These are phyloP conservation scores for Tetradesmus lagerheimii DNA, from an alignment of 139 green algal genomes.

Conservation along the genomic window DNA sequence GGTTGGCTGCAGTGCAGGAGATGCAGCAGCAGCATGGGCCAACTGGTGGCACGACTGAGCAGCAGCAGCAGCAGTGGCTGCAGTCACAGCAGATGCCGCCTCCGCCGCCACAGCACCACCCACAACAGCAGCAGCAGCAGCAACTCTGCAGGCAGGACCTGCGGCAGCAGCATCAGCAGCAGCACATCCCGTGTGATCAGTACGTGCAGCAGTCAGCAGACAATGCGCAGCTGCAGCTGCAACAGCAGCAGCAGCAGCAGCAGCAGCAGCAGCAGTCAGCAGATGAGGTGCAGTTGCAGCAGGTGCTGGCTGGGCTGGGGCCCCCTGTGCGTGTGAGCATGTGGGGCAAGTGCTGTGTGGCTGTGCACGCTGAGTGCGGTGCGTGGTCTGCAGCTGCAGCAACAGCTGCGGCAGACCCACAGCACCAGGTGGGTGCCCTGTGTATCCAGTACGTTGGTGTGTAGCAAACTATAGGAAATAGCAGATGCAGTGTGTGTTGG, in stretches of 20 bases:
- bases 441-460: not conserved
- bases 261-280: not conserved
- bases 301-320: not conserved
- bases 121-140: not conserved
- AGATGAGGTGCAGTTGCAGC: not conserved
- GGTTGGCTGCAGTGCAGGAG: no score
- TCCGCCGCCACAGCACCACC: not conserved
- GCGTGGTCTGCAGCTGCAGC: not conserved
- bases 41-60: not conserved
- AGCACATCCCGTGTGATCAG: not conserved
- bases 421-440: constrained; percentile 17
- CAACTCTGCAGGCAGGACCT: not conserved
- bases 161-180: constrained; percentile 1
- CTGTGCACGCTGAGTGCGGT: not conserved
- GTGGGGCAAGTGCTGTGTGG: not conserved
- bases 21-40: not conserved
- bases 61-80: not conserved
- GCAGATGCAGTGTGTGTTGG: no score
- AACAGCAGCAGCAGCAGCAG: constrained; percentile 23
- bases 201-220: not conserved
- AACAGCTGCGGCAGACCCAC: not conserved
- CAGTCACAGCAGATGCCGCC: not conserved
- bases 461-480: not conserved
- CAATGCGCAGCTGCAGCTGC: not conserved
- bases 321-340: not conserved